A percentile compares a stretch with the other conserved stretches of the same genome.
These are phyloP conservation scores for Xerophyta viscosa DNA, from an alignment of 106 monocot genomes.

Conservation along the genomic window DNA sequence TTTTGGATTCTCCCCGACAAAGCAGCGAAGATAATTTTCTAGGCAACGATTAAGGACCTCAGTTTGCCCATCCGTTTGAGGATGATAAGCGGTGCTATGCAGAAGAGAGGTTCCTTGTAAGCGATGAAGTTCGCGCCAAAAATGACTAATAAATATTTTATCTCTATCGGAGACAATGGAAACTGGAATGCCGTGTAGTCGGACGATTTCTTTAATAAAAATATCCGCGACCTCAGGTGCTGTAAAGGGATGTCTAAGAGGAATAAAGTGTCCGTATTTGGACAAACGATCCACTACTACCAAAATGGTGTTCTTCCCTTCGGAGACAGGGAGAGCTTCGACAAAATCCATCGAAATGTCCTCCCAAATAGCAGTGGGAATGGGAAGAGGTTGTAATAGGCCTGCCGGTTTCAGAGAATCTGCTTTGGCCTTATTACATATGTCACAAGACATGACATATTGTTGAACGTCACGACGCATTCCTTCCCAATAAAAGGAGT, in stretches of 20 bases:
- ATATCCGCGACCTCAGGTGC: not conserved
- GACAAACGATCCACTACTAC: not conserved
- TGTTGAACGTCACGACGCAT: not conserved
- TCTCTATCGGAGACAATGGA: not conserved
- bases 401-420: not conserved
- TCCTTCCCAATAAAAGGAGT: not conserved
- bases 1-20: not conserved
- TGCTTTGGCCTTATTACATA: not conserved
- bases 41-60: not conserved
- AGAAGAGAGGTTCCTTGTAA: not conserved
- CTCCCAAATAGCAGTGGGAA: slow-evolving; percentile 5
- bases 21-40: not conserved
- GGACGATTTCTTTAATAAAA: not conserved
- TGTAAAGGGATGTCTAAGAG: not conserved
- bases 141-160: not conserved
- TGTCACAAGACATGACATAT: not conserved
- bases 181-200: not conserved
- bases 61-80: not conserved
- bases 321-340: not conserved
- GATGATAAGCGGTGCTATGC: not conserved
- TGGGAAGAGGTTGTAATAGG: slow-evolving; percentile 4
- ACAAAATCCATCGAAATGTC: slow-evolving; percentile 8
- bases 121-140: not conserved
- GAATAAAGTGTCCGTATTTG: not conserved
- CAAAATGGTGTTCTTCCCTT: not conserved